Evolutionary conservation across 305 asterid genomes (phyloP).

Genomic region (Solanum hybrid): DNA sequence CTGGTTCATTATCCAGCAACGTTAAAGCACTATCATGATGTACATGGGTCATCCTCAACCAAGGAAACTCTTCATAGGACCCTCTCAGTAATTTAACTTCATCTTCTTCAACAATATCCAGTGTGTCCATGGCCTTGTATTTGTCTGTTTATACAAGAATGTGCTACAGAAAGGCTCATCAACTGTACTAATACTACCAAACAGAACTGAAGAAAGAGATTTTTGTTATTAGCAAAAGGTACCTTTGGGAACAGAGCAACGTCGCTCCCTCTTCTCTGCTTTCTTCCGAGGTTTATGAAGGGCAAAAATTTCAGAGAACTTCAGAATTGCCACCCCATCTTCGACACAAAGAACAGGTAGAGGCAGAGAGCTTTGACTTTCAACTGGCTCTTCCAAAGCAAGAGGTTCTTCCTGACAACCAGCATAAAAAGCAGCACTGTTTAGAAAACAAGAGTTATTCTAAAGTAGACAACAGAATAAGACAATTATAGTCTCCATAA

Average conservation of each 20-base stretch:
- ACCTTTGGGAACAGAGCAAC: conserved; percentile 69
- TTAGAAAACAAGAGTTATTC: neutral
- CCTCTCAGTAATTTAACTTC: conserved; percentile 72
- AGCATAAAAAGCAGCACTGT: conserved; percentile 13
- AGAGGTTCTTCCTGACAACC: conserved; percentile 51
- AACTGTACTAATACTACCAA: neutral
- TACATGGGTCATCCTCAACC: conserved; percentile 34
- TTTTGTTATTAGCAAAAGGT: conserved; percentile 8
- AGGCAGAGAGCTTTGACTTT: conserved; percentile 45
- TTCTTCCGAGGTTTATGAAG: conserved; percentile 58
- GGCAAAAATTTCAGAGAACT: conserved; percentile 94
- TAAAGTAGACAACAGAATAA: neutral
- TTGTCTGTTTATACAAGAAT: conserved; percentile 41
- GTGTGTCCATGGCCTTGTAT: conserved; percentile 49
- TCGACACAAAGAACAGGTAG: conserved; percentile 88
- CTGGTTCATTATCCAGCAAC: conserved; percentile 29
- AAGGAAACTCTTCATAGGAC: conserved; percentile 52
- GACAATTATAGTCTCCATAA: neutral
- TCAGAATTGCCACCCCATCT: conserved; percentile 72
- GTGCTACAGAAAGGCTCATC: neutral
- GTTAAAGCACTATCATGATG: conserved; percentile 26
- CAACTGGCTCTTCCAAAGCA: conserved; percentile 41
- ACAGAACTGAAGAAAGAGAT: neutral
- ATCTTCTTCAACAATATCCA: conserved; percentile 81
- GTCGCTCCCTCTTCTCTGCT: conserved; percentile 58